phyloP scores from a whole-genome alignment of 352 stramenopile genomes.

The Pythium scleroteichum region DNA sequence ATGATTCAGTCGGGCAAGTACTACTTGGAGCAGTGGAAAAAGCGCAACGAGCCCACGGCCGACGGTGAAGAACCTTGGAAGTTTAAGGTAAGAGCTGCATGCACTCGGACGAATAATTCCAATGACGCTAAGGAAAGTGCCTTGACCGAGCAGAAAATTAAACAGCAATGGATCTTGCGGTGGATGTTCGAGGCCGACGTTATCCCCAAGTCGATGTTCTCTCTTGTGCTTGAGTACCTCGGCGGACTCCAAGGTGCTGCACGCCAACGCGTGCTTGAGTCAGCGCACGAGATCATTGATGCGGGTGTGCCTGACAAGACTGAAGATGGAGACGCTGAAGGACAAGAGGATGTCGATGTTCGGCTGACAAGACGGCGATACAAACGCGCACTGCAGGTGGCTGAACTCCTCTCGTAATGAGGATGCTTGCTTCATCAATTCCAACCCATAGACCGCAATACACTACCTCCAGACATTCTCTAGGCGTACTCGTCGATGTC shows the following conservation, averaged over 20 bases:
- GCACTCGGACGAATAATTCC: no score
- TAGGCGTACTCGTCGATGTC: slow-evolving; percentile 22
- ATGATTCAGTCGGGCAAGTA: slow-evolving; percentile 82
- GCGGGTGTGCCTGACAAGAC: slow-evolving; percentile 53
- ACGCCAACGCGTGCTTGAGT: slow-evolving; percentile 66
- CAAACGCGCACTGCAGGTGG: slow-evolving; percentile 79
- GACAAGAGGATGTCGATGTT: slow-evolving; percentile 49
- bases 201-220: slow-evolving; percentile 79
- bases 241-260: slow-evolving; percentile 67
- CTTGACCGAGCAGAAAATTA: slow-evolving; percentile 48
- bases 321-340: slow-evolving; percentile 36
- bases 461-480: slow-evolving; percentile 6
- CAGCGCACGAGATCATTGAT: slow-evolving; percentile 75
- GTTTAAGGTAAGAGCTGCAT: slow-evolving; percentile 59
- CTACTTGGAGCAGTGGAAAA: slow-evolving; percentile 80
- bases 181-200: slow-evolving; percentile 87
- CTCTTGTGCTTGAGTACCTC: slow-evolving; percentile 73
- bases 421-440: background rate
- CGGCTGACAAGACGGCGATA: slow-evolving; percentile 68
- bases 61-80: slow-evolving; percentile 73
- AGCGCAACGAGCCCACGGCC: slow-evolving; percentile 44
- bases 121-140: no score
- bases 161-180: slow-evolving; percentile 77
- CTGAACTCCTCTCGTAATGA: slow-evolving; percentile 57
- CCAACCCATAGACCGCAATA: slow-evolving; percentile 1